Evolutionary conservation across 768 basidiomycete species (phyloP).

Genomic region (Boletus patriciae): DNA sequence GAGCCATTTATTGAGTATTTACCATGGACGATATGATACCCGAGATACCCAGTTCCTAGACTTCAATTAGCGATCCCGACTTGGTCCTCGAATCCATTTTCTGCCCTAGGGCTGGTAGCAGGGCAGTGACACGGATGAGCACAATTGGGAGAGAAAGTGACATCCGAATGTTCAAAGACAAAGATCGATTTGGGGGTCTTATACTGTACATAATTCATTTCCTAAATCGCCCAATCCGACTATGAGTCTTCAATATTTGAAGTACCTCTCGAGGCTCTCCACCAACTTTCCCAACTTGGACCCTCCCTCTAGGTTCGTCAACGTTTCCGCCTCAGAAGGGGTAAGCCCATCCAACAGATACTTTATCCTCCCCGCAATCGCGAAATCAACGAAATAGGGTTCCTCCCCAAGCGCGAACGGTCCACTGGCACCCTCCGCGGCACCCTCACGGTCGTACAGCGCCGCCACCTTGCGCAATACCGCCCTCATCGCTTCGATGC

Average conservation of each 20-base stretch:
- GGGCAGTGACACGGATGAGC: no score
- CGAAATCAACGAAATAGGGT: conserved; percentile 26
- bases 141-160: no score
- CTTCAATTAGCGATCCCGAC: not conserved
- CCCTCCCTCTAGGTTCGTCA: conserved; percentile 12
- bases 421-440: not conserved
- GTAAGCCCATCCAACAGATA: conserved; percentile 13
- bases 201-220: no score
- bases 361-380: conserved; percentile 18
- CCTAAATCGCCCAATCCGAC: no score
- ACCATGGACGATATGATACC: conserved; percentile 1
- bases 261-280: conserved; percentile 19
- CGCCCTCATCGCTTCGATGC: conserved; percentile 18
- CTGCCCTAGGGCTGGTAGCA: no score
- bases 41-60: not conserved
- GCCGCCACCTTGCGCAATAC: conserved; percentile 27
- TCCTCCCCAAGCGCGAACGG: conserved; percentile 17
- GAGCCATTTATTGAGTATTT: no score
- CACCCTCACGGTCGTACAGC: conserved; percentile 8
- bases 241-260: not conserved
- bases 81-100: no score
- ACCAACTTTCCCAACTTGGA: conserved; percentile 11
- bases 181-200: no score
- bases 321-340: conserved; percentile 6
- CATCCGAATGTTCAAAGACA: no score